Percentiles rank a stretch among this genome's conserved stretches.
Evolutionary conservation across 495 filamentous ascomycete species (phyloP).

Genomic region (Aspergillus homomorphus): DNA sequence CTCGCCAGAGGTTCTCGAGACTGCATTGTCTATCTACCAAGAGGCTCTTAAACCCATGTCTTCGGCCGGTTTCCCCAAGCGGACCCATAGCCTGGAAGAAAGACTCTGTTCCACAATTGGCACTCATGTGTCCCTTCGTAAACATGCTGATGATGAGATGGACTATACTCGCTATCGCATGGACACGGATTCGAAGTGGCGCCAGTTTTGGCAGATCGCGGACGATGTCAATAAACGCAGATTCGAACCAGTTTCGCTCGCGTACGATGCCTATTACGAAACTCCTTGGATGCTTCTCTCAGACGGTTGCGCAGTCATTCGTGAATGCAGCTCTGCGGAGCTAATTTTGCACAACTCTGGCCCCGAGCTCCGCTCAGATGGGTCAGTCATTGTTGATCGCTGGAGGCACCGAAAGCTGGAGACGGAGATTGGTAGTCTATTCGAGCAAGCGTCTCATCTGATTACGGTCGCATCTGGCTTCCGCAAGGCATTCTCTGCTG

Average conservation of each 20-base stretch:
- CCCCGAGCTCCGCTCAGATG: constrained; percentile 30
- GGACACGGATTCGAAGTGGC: constrained; percentile 81
- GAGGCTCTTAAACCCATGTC: constrained; percentile 49
- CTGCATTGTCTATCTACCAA: constrained; percentile 72
- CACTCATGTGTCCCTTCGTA: constrained; percentile 57
- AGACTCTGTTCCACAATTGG: constrained; percentile 68
- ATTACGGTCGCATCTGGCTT: constrained; percentile 61
- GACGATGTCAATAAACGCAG: constrained; percentile 82
- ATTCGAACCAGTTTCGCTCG: constrained; percentile 72
- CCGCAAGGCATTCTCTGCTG: constrained; percentile 54
- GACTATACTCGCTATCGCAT: constrained; percentile 68
- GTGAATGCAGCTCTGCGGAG: constrained; percentile 76
- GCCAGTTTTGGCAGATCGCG: constrained; percentile 79
- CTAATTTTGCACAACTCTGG: constrained; percentile 51
- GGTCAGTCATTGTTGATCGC: constrained; percentile 39
- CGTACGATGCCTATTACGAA: constrained; percentile 64
- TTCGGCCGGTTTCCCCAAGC: constrained; percentile 33
- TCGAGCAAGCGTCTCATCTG: constrained; percentile 43
- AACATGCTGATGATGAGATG: constrained; percentile 58
- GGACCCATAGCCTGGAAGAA: constrained; percentile 56
- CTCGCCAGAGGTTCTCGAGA: constrained; percentile 72
- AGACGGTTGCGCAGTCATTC: constrained; percentile 71
- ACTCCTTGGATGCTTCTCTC: constrained; percentile 81
- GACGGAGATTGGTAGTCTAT: constrained; percentile 37
- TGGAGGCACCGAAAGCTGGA: constrained; percentile 43